Conservation (phyloP, 2,329 filamentous ascomycete genomes). For the Paraphaeosphaeria sporulosa region DNA sequence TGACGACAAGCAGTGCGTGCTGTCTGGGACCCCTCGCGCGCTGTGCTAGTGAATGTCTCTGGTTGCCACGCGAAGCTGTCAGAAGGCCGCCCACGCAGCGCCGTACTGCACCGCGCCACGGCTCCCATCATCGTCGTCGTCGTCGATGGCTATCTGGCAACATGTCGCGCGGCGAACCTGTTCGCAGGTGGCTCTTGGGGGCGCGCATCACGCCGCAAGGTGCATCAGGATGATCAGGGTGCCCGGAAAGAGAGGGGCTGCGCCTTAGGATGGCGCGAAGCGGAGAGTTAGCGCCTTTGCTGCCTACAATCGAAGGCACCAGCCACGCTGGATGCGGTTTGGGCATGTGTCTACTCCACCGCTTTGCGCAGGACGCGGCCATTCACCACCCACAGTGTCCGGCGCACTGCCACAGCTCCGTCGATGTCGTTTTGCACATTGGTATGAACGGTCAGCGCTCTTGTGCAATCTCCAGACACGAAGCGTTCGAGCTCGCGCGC, state of each 20-base stretch:
- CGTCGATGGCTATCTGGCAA: neutral
- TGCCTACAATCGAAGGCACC: conserved; percentile 7
- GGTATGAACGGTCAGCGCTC: neutral
- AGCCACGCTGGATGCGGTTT: conserved; percentile 8
- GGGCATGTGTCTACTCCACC: neutral
- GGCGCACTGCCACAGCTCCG: conserved; percentile 4
- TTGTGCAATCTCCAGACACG: conserved; percentile 7
- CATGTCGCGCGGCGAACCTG: neutral
- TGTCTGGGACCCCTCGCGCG: neutral
- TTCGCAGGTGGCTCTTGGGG: neutral
- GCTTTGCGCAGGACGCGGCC: neutral
- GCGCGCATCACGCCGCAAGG: neutral
- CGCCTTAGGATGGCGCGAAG: neutral
- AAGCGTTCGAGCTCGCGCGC: conserved; percentile 9
- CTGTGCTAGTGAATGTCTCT: neutral
- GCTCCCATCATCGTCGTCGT: neutral
- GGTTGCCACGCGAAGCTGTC: conserved; percentile 1
- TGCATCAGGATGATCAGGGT: conserved; percentile 1
- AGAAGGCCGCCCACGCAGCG: conserved; percentile 3
- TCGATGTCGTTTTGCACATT: neutral
- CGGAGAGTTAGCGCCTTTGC: neutral
- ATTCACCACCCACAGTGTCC: neutral
- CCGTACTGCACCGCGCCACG: neutral
- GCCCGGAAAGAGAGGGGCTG: neutral
- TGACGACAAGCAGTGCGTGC: conserved; percentile 34